These are phyloP conservation scores for Datisca glomerata DNA, from an alignment of 306 rosid species.

Conservation along the genomic window DNA sequence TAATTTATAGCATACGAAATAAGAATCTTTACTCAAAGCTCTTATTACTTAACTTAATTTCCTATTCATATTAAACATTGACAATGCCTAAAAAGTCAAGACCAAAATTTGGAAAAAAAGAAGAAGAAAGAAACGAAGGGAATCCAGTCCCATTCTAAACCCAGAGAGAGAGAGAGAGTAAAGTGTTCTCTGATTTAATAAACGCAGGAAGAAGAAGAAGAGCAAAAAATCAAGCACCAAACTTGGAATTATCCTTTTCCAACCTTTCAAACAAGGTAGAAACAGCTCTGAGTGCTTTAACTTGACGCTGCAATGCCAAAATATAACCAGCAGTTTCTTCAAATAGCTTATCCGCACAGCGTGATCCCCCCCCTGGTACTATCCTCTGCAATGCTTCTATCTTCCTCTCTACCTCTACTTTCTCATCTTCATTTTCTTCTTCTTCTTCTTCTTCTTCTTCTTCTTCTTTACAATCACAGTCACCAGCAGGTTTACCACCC, in stretches of 20 bases:
- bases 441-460: constrained; percentile 16
- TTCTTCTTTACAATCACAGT: background rate
- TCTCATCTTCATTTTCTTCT: constrained; percentile 24
- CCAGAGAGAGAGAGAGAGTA: background rate
- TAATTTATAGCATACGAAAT: too few relatives aligned
- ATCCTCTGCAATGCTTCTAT: constrained; percentile 77
- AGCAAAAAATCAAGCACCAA: constrained; percentile 42
- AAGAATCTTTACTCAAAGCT: background rate
- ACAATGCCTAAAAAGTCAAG: too few relatives aligned
- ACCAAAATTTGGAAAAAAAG: constrained; percentile 4
- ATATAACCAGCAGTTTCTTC: constrained; percentile 88
- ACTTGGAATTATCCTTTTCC: constrained; percentile 53
- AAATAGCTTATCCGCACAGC: constrained; percentile 65
- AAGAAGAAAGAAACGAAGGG: background rate
- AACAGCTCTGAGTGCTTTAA: constrained; percentile 63
- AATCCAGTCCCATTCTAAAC: background rate
- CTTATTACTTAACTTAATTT: constrained; percentile 1
- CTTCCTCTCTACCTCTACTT: constrained; percentile 62
- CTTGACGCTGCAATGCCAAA: constrained; percentile 52
- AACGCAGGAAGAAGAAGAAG: background rate
- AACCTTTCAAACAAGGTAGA: constrained; percentile 39
- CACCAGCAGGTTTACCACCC: background rate
- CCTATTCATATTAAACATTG: constrained; percentile 2
- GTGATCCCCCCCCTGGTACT: constrained; percentile 69
- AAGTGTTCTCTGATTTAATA: background rate